phyloP scores from a whole-genome alignment of 2,329 filamentous ascomycete species.

The Fusarium algeriense region DNA sequence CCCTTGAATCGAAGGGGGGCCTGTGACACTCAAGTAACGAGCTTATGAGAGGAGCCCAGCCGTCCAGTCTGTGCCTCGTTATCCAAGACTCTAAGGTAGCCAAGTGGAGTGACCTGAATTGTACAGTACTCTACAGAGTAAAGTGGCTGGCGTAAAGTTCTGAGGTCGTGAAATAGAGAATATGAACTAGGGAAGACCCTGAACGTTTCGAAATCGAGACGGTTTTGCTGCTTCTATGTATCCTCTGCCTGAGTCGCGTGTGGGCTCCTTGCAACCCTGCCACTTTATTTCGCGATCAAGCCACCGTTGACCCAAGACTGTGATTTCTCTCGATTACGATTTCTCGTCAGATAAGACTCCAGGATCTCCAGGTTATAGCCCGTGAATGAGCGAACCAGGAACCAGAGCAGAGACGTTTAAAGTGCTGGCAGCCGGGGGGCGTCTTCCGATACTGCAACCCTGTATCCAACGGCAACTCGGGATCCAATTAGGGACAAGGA shows the following conservation, averaged over 20 bases:
- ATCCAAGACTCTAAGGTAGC: background rate
- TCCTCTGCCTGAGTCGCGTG: background rate
- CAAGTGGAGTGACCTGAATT: background rate
- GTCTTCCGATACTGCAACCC: constrained; percentile 29
- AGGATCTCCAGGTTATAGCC: constrained; percentile 23
- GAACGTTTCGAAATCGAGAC: constrained; percentile 17
- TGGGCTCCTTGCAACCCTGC: constrained; percentile 25
- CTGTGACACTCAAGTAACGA: constrained; percentile 27
- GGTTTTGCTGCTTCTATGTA: constrained; percentile 30
- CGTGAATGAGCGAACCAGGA: constrained; percentile 28
- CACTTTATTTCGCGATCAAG: constrained; percentile 27
- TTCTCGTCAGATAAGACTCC: constrained; percentile 21
- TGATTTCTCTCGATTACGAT: constrained; percentile 9
- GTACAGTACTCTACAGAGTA: background rate
- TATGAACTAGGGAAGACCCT: constrained; percentile 10
- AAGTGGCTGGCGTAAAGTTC: constrained; percentile 12
- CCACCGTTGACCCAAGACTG: constrained; percentile 1
- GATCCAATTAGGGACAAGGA: constrained; percentile 18
- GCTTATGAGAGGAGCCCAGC: constrained; percentile 19
- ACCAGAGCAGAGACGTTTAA: constrained; percentile 27
- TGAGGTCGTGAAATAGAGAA: constrained; percentile 1
- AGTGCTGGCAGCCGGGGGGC: constrained; percentile 37
- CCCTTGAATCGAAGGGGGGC: constrained; percentile 35
- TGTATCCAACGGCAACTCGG: constrained; percentile 33
- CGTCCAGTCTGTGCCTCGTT: constrained; percentile 27